These are phyloP conservation scores for Ogataea paraovalis DNA, from an alignment of 805 yeast genomes.

Conservation along the genomic window DNA sequence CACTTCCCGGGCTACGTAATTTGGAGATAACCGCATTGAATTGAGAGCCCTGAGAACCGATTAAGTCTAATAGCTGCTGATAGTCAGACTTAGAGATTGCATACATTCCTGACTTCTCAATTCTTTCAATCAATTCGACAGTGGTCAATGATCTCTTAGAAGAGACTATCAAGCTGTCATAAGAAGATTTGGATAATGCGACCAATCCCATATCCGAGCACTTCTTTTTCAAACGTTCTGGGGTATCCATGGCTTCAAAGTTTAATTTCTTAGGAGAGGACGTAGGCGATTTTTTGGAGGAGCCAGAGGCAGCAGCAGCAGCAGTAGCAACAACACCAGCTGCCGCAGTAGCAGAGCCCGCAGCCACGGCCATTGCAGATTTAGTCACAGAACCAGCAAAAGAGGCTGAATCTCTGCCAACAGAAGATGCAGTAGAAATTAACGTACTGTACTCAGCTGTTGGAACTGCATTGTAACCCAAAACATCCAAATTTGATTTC, in stretches of 20 bases:
- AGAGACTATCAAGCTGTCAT: constrained; percentile 26
- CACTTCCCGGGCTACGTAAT: constrained; percentile 10
- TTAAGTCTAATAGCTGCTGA: constrained; percentile 14
- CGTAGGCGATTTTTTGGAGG: not conserved
- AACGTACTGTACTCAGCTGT: constrained; percentile 19
- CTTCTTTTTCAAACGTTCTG: constrained; percentile 22
- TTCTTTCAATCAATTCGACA: constrained; percentile 24
- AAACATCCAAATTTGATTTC: constrained; percentile 12
- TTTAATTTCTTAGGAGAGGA: constrained; percentile 10
- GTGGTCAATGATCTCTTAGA: constrained; percentile 24
- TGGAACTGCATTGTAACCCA: constrained; percentile 26
- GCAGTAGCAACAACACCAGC: constrained; percentile 1
- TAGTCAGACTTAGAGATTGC: constrained; percentile 19
- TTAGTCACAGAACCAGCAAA: not conserved
- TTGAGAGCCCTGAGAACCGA: constrained; percentile 19
- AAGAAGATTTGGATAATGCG: constrained; percentile 24
- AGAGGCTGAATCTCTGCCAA: not conserved
- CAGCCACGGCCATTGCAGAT: constrained; percentile 1
- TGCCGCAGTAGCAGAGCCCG: not conserved
- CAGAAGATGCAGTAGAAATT: constrained; percentile 7
- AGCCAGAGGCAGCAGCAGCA: not conserved
- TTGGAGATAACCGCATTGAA: constrained; percentile 11
- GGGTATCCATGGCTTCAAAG: constrained; percentile 18
- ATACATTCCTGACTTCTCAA: constrained; percentile 23
- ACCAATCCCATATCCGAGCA: constrained; percentile 25